Base-by-base conservation (phyloP, 2,329 filamentous ascomycete genomes). In the Microdochium nivale region DNA sequence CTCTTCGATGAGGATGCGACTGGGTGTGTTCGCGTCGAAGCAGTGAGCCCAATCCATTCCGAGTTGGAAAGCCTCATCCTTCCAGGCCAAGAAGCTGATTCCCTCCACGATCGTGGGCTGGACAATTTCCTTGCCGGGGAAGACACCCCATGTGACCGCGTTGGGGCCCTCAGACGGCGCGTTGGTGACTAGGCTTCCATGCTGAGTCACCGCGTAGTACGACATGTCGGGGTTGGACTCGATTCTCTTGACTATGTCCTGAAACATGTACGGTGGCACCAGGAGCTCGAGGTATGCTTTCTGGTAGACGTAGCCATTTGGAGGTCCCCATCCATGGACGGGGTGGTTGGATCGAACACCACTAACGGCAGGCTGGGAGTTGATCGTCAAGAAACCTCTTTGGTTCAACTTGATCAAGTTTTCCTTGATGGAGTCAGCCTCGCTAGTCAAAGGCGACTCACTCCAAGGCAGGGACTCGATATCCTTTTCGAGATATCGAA, bases 71-170 rank as follows among this genome's bases (percentile, higher is more conserved):
- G 95, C 95, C 70, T 99, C 94, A 60, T 99, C 94, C 71, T 95
- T 95, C 94, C 94, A 99, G 2, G 94, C 94, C 51, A 99, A 76
- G 79, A 99, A 99, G 67, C 89, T 95, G 67, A 99, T 86, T 19
- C 89, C 95, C 73, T 99, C 94, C 50, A 99, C 94, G 62, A 99
- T 96, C n/a, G 94, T 99, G 14, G 94, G 94, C 69, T 99, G 94
- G n/a, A 99, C 91, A 65, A 99, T 96, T 70, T 99, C 94, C 68
- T 97, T 95, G 53, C 94, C 94, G 0, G 94, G 92, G 74, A 97
- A 99, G 32, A 99, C 95, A 70, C 94, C 94, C 94, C 94, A 99
- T 1, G 94, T 99, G 49, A 99, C 88, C n/a, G 94, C 94, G 62
- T 99, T 99, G 35, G 94, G 94, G 5, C 90, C 88, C 59, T 95